Base-by-base conservation (phyloP, 768 basidiomycete species). In the Tephrocybe sp. region DNA sequence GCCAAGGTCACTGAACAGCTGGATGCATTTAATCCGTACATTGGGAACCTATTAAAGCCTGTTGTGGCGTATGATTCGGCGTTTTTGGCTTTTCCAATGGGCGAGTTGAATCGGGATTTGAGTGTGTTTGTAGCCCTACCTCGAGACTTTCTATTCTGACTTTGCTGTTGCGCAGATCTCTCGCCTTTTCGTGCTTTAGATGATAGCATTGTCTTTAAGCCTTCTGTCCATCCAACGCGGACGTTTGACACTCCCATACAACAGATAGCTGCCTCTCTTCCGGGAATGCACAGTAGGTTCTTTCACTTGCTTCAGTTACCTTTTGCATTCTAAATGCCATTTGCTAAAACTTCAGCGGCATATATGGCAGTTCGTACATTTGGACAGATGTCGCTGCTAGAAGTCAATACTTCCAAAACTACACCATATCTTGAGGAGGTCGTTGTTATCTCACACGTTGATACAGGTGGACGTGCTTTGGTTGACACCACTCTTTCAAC, bases 201-300 rank as follows among this genome's bases (percentile, higher is more conserved):
- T 20, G 57, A 62, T 6, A 54, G 39, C 6, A 54, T 71, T 14
- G 40, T 59, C 20, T 75, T 78, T 39, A 73, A 63, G 35, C 76
- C 83, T 2, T 64, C 62, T 36, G 70, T 70, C 2, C 66, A 55
- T 4, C 70, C 82, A 4, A 61, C 71, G 5, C 68, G 68, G 52
- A 66, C 68, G 2, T 89, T 88, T 53, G 66, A 76, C 16, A 88
- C 87, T 2, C 87, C 89, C 11, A 87, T 92, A 46, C 72, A 74
- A 46, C 89, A 91, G 56, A 69, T 90, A 41, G 64, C 68, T 5
- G 60, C 73, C n/a, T 69, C 73, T 3, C 33, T 34, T 34, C 43
- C 43, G 39, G 23, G 30, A 14, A 13, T 49, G 34, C 48, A 40
- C 12, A 43, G 59, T 57, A 30, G 22, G 59, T 51, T 35, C 4